Percentiles rank a stretch among this genome's conserved stretches.
Conservation (phyloP, 2,329 filamentous ascomycete species). For the Fusarium praegraminearum region DNA sequence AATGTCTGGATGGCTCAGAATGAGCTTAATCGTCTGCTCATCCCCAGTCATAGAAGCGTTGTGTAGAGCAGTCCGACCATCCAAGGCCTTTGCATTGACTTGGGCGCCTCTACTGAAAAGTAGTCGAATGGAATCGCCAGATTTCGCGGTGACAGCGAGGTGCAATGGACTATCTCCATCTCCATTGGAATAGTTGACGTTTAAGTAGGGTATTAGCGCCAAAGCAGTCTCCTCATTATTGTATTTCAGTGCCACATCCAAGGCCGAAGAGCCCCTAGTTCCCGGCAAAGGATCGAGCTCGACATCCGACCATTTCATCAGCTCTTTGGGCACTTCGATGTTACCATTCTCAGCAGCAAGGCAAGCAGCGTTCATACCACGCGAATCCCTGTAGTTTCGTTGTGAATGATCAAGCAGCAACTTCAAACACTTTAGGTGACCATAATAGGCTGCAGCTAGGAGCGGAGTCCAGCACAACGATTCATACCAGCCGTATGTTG, state of each 20-base stretch:
- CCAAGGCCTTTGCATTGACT: neutral
- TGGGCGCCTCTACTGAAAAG: accelerated
- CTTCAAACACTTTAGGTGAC: accelerated
- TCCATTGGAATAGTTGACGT: accelerated
- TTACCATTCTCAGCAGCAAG: neutral
- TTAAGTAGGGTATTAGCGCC: neutral
- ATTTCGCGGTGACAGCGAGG: accelerated
- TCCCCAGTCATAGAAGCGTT: neutral
- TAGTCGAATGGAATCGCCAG: accelerated
- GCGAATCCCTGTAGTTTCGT: neutral
- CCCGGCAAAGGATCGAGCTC: neutral
- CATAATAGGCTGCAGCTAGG: neutral
- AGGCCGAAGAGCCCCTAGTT: accelerated
- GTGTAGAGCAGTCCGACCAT: neutral
- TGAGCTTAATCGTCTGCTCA: neutral
- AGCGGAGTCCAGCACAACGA: neutral
- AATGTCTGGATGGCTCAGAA: neutral
- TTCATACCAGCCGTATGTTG: too few species aligned
- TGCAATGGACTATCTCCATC: accelerated
- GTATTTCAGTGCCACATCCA: neutral
- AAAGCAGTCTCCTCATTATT: neutral
- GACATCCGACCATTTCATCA: neutral
- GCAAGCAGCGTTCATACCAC: neutral
- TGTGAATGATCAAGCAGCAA: neutral
- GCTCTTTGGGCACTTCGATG: neutral